Base-by-base conservation (phyloP, 495 filamentous ascomycete species). In the Xylaria flabelliformis region DNA sequence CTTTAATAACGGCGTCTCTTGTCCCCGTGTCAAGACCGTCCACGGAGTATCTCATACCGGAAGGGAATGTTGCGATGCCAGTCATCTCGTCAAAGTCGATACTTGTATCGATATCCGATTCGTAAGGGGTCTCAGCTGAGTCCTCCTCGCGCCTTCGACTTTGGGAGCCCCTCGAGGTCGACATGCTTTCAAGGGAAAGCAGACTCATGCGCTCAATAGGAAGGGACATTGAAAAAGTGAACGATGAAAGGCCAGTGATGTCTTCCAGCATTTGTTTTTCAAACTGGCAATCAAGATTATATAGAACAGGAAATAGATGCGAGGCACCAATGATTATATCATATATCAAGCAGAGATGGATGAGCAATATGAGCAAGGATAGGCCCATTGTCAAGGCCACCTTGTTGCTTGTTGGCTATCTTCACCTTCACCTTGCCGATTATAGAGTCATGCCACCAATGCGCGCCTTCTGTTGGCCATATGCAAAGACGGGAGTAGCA, bases 111-210 rank as follows among this genome's bases (percentile, higher is more conserved):
- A 50, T 67, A 19, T 70, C 68, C n/a, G 72, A 76, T n/a, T 67
- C 46, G 24, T 64, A 73, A 2, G 74, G 70, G 4, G 74, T 69
- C 72, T 76, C 72, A 42, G 80, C 78, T 19, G 75, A 81, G 68
- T 75, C 69, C 13, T 70, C 77, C 58, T 59, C 67, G 15, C 72
- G 76, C 74, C 76, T 75, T 41, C 61, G 78, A 69, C 71, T 74
- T 19, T 78, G 74, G 51, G 76, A 59, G 26, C 73, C 75, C 26
- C 77, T 74, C 39, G 64, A 66, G 4, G 72, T 65, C 19, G 80
- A 77, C 71, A 80, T 80, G 74, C 74, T 74, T 69, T 78, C 82
- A 19, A 85, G 74, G 44, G 82, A 82, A 76, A 85, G 81, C 75
- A 76, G 78, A 66, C 77, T 82, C 74, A 85, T 72, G 67, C 77